These are phyloP conservation scores for Ganoderma meredithae DNA, from an alignment of 1,284 basidiomycete genomes.

Conservation along the genomic window DNA sequence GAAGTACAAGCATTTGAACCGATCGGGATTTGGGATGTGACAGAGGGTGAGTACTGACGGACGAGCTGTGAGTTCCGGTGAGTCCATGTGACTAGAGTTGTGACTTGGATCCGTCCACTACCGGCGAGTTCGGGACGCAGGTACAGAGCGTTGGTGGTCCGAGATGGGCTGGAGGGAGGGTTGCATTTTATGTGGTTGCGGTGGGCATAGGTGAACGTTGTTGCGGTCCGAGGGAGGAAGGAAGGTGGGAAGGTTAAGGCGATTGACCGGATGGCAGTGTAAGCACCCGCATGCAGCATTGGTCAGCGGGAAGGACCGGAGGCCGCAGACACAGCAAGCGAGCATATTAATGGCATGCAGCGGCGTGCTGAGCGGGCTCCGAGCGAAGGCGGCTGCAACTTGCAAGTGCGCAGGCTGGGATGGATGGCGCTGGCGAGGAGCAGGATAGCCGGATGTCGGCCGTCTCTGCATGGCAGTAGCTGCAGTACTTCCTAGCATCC, in stretches of 20 bases:
- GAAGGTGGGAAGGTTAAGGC: neutral
- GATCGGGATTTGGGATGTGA: constrained; percentile 1
- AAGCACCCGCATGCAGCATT: constrained; percentile 26
- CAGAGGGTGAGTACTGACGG: neutral
- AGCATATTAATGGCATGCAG: constrained; percentile 10
- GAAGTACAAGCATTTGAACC: neutral
- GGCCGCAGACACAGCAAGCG: constrained; percentile 16
- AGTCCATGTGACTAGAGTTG: neutral
- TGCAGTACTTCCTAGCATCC: too few species aligned
- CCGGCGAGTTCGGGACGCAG: neutral
- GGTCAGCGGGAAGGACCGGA: constrained; percentile 26
- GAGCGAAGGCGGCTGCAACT: neutral
- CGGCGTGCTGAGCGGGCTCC: constrained; percentile 1
- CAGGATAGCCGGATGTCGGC: neutral
- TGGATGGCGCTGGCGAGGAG: constrained; percentile 2
- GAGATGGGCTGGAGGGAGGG: neutral
- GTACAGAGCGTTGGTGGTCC: neutral
- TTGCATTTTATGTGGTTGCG: neutral
- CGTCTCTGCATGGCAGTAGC: too few species aligned
- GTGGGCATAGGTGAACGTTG: neutral
- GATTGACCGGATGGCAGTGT: constrained; percentile 21
- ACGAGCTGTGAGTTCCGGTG: neutral
- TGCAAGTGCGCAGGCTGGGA: neutral
- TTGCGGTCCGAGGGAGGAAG: neutral
- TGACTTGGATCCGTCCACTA: neutral